Percentiles rank a stretch among this genome's conserved stretches.
Conservation (phyloP, 306 rosid genomes). For the Citrullus colocynthis region DNA sequence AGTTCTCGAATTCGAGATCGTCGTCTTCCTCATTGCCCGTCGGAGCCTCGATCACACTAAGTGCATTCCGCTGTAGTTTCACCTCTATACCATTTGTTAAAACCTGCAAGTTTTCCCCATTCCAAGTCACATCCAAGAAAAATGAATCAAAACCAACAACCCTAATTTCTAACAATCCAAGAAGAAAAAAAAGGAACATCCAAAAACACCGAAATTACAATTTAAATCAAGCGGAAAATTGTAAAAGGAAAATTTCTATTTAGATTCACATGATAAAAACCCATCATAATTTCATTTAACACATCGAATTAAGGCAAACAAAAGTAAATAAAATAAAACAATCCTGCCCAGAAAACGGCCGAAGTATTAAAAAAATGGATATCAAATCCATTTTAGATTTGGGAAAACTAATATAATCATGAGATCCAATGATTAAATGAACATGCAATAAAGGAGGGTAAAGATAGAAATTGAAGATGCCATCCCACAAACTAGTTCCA, state of each 20-base stretch:
- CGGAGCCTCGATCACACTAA: constrained; percentile 94
- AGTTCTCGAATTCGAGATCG: constrained; percentile 70
- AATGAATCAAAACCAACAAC: neutral
- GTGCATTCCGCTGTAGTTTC: constrained; percentile 94
- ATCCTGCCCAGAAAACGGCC: neutral
- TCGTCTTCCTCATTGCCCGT: constrained; percentile 95
- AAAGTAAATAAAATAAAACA: neutral
- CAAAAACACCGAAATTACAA: neutral
- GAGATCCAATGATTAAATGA: neutral
- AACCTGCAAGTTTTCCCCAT: constrained; percentile 33
- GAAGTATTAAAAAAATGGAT: neutral
- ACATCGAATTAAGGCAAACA: neutral
- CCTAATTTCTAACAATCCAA: neutral
- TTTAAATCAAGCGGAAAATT: neutral
- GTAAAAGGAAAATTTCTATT: neutral
- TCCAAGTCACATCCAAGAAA: neutral
- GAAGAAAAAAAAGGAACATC: neutral
- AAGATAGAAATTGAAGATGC: neutral
- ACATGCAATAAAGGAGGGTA: neutral
- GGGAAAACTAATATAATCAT: neutral
- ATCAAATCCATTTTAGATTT: neutral
- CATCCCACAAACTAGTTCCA: neutral
- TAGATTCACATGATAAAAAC: neutral
- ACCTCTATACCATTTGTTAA: constrained; percentile 97
- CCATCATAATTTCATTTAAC: neutral